Evolutionary conservation across 2,329 filamentous ascomycete genomes (phyloP), one percentile per base, ranked within the genome.

Genomic region (Pestalotiopsis fici): DNA sequence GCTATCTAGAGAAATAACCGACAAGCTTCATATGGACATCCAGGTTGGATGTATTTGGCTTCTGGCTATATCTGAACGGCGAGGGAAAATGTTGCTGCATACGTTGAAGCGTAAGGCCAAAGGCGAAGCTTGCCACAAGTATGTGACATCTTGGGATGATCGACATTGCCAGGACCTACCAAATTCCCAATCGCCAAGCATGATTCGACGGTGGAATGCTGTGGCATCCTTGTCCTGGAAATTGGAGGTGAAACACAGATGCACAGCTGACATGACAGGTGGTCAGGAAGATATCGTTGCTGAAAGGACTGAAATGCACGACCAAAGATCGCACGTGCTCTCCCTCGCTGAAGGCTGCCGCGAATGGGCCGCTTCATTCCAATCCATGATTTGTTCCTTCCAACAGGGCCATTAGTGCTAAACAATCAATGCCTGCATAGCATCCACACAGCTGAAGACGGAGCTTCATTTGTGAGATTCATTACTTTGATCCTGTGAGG

Each of bases 111-210:
- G 13, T 21, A 60, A 39, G 25, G 31, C 57, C 31, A 13, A 37
- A 60, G n/a, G 43, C 43, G 57, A 60, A 21, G 57, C 57, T 31
- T 60, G 57, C 28, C 57, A 31, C 28, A 60, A 37, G n/a, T 60
- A 31, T 35, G 28, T 60, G 57, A 23, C 27, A 37, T 35, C n/a
- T 31, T 31, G 27, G 28, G 31, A 35, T 27, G 57, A 60, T 60
- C 57, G 57, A 31, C 57, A 23, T 21, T 31, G 27, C 21, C 23
- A 57, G 25, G 27, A 15, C n/a, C 31, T 35, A 37, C 37, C 27
- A 31, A 35, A 12, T 11, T 31, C 28, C 15, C 27, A 37, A 18
- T 21, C n/a, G 28, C 11, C 12, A 18, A 60, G 28, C 27, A 60
- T 27, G 57, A 37, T 60, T 57, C 27, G 55, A 27, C 23, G 23